Conservation (phyloP, 345 rosid genomes). For the Reutealis trisperma region DNA sequence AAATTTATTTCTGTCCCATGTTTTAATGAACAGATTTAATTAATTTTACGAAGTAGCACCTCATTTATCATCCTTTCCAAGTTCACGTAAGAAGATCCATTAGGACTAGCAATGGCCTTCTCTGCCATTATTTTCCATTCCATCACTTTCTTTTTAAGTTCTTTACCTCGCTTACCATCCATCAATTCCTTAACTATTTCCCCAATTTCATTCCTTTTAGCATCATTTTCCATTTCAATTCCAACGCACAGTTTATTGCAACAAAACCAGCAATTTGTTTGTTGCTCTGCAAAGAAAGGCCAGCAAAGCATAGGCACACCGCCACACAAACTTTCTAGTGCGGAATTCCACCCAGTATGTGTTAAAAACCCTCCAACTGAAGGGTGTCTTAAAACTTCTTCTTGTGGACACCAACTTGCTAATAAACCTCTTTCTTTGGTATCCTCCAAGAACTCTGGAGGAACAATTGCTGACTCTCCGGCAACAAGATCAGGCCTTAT, state of each 20-base stretch:
- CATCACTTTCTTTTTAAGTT: constrained; percentile 21
- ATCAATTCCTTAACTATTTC: constrained; percentile 25
- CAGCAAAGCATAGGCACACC: constrained; percentile 30
- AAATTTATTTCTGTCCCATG: too few relatives aligned
- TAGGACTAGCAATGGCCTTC: neutral
- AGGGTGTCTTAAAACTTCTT: constrained; percentile 20
- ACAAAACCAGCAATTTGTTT: constrained; percentile 17
- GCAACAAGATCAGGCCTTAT: constrained; percentile 24
- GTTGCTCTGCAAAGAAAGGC: constrained; percentile 35
- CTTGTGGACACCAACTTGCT: constrained; percentile 24
- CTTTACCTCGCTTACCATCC: constrained; percentile 19
- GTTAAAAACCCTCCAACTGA: constrained; percentile 24
- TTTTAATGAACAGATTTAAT: too few relatives aligned
- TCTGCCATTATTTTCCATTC: constrained; percentile 23
- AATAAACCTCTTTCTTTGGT: constrained; percentile 12
- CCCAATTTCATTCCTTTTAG: constrained; percentile 22
- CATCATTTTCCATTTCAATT: constrained; percentile 24
- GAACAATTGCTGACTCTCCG: constrained; percentile 14
- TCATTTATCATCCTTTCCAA: constrained; percentile 16
- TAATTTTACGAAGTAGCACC: neutral
- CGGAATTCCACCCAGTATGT: constrained; percentile 32
- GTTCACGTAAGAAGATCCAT: constrained; percentile 21
- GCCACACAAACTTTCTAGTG: constrained; percentile 19
- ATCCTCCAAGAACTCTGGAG: constrained; percentile 15
- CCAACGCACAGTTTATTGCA: constrained; percentile 20